These are phyloP conservation scores for Dunaliella sp. DNA, from an alignment of 139 green algal genomes.

Conservation along the genomic window DNA sequence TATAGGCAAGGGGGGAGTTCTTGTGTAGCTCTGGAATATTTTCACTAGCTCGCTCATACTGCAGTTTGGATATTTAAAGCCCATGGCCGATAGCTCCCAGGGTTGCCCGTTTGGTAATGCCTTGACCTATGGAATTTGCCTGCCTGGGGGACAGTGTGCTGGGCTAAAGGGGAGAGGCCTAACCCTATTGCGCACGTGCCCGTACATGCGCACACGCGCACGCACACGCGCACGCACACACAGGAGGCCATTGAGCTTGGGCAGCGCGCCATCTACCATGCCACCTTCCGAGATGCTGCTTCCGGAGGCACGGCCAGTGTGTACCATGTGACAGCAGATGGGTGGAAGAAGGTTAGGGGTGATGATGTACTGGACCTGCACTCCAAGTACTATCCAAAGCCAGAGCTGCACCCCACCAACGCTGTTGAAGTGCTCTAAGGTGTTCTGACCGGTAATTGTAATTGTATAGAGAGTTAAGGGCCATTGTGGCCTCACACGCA, in stretches of 20 bases:
- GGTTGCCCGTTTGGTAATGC: too few relatives aligned
- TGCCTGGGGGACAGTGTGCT: too few relatives aligned
- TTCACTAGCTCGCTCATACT: too few relatives aligned
- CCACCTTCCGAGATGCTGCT: conserved; percentile 95
- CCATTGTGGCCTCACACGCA: too few relatives aligned
- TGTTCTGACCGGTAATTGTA: not conserved
- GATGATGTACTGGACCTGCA: conserved; percentile 95
- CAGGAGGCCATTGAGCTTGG: conserved; percentile 93
- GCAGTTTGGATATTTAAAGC: too few relatives aligned
- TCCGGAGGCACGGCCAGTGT: conserved; percentile 95
- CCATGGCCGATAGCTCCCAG: too few relatives aligned
- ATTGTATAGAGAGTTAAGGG: too few relatives aligned
- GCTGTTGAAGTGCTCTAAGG: conserved; percentile 40
- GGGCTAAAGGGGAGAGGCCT: too few relatives aligned
- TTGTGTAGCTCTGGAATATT: too few relatives aligned
- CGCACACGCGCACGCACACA: conserved; percentile 73
- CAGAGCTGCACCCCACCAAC: conserved; percentile 41
- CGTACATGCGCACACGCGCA: conserved; percentile 38
- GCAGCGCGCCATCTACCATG: conserved; percentile 95
- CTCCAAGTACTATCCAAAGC: conserved; percentile 87
- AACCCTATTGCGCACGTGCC: too few relatives aligned
- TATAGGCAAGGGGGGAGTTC: too few relatives aligned
- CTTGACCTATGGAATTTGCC: too few relatives aligned
- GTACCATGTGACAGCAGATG: conserved; percentile 94
- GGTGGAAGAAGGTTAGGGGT: conserved; percentile 96